phyloP scores from a whole-genome alignment of 768 basidiomycete species.

The Pleurotus cornucopiae region DNA sequence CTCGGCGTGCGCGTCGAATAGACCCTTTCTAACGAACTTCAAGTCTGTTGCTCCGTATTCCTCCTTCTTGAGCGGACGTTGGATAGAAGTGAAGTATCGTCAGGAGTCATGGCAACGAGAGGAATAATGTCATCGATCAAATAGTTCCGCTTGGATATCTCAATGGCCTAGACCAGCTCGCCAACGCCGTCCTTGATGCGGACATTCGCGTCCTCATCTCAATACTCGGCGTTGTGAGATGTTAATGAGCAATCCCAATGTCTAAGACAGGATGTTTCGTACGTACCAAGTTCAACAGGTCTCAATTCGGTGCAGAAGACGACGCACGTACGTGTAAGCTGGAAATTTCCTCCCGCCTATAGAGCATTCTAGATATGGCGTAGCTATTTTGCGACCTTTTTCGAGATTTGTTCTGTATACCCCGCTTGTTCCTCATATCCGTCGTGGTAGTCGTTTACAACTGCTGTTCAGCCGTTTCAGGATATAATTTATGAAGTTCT shows the following conservation, averaged over 20 bases:
- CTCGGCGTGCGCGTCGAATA: not conserved
- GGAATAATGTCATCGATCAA: not conserved
- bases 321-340: not conserved
- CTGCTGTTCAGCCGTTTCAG: not conserved
- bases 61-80: too few relatives aligned
- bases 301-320: not conserved
- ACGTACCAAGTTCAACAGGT: too few relatives aligned
- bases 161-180: not conserved
- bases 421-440: not conserved
- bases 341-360: not conserved
- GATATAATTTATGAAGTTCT: not conserved
- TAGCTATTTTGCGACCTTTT: not conserved
- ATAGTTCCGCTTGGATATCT: not conserved
- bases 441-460: not conserved
- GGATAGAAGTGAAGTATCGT: not conserved
- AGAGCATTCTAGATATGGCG: not conserved
- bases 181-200: not conserved
- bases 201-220: not conserved
- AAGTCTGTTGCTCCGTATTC: not conserved
- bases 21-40: not conserved
- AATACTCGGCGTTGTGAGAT: not conserved
- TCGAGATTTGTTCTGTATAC: not conserved
- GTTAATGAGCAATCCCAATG: too few relatives aligned
- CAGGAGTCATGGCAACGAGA: not conserved
- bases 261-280: too few relatives aligned